These are phyloP conservation scores for Canna indica DNA, from an alignment of 176 grass and related monocot species.

Conservation along the genomic window DNA sequence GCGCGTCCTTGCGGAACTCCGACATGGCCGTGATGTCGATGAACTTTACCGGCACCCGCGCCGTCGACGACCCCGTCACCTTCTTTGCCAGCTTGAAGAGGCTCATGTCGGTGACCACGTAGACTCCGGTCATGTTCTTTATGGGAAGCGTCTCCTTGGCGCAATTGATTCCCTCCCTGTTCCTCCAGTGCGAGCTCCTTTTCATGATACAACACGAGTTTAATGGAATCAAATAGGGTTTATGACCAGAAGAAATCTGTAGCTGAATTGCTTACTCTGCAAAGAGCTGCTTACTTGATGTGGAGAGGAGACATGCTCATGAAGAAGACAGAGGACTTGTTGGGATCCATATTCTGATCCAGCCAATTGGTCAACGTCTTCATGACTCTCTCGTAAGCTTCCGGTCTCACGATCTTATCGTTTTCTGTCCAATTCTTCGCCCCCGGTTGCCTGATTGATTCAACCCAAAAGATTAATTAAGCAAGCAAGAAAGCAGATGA, in stretches of 20 bases:
- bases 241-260: neutral
- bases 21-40: conserved; percentile 86
- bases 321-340: conserved; percentile 51
- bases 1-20: conserved; percentile 78
- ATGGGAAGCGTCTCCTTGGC: conserved; percentile 54
- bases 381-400: conserved; percentile 45
- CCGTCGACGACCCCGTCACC: conserved; percentile 29
- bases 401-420: conserved; percentile 46
- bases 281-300: conserved; percentile 31
- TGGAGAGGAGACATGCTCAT: conserved; percentile 82
- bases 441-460: conserved; percentile 34
- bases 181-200: conserved; percentile 61
- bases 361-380: conserved; percentile 62
- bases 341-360: conserved; percentile 39
- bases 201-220: neutral
- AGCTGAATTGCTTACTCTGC: too few species aligned
- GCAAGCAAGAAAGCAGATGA: neutral
- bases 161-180: conserved; percentile 54
- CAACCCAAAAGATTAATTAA: neutral
- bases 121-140: conserved; percentile 36
- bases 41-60: conserved; percentile 35
- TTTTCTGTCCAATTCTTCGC: conserved; percentile 56
- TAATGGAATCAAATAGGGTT: too few species aligned
- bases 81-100: conserved; percentile 34
- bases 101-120: conserved; percentile 40